These are phyloP conservation scores for Hymenoscyphus salicellus DNA, from an alignment of 2,329 filamentous ascomycete genomes.

Conservation along the genomic window DNA sequence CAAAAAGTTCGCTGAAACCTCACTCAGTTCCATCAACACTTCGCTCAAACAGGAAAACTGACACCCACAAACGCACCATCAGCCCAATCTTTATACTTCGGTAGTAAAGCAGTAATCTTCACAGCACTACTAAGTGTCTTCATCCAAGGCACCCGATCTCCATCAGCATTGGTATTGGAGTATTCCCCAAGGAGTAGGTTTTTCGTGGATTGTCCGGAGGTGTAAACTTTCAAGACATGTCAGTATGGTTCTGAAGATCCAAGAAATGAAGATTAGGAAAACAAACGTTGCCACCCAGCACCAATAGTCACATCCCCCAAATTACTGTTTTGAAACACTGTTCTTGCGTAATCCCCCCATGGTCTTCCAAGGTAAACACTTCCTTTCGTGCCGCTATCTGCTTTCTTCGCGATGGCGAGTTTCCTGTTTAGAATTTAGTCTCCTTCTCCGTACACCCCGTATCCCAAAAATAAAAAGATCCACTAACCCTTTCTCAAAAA, in stretches of 20 bases:
- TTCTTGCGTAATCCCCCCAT: constrained; percentile 49
- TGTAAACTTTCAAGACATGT: constrained; percentile 44
- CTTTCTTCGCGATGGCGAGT: constrained; percentile 15
- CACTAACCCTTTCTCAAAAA: constrained; percentile 43
- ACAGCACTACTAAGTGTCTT: constrained; percentile 42
- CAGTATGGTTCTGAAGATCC: constrained; percentile 39
- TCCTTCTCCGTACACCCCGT: background rate
- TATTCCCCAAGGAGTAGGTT: constrained; percentile 52
- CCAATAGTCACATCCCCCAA: constrained; percentile 49
- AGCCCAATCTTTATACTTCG: constrained; percentile 43
- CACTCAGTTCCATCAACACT: background rate
- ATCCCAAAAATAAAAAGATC: background rate
- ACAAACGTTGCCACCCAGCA: constrained; percentile 44
- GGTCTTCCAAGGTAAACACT: constrained; percentile 51
- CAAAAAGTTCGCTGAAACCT: background rate
- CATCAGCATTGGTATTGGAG: constrained; percentile 47
- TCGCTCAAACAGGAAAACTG: constrained; percentile 8
- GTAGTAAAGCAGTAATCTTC: constrained; percentile 40
- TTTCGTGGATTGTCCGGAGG: constrained; percentile 13
- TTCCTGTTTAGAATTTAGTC: constrained; percentile 3
- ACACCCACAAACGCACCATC: constrained; percentile 38
- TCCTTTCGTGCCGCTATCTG: constrained; percentile 30
- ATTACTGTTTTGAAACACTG: constrained; percentile 48
- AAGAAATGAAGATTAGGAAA: constrained; percentile 33
- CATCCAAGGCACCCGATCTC: constrained; percentile 40